Conservation (phyloP, 495 filamentous ascomycete genomes). For the Lepraria neglecta region DNA sequence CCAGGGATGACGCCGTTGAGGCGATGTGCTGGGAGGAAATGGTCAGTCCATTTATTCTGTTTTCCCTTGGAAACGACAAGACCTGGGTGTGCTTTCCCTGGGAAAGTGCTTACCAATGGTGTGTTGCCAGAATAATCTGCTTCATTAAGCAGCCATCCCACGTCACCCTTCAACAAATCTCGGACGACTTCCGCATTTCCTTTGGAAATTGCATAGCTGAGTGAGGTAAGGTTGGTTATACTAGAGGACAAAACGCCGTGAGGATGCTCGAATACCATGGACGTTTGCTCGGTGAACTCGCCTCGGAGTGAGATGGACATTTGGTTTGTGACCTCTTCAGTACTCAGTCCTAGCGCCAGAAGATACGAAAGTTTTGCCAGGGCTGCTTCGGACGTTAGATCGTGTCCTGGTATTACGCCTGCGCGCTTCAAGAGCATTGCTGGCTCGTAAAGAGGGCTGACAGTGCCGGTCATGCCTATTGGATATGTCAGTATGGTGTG, state of each 20-base stretch:
- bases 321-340: constrained; percentile 55
- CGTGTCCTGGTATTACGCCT: constrained; percentile 86
- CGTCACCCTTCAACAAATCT: constrained; percentile 60
- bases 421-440: constrained; percentile 81
- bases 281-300: constrained; percentile 72
- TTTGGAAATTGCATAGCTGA: constrained; percentile 75
- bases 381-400: constrained; percentile 90
- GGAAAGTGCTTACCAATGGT: constrained; percentile 51
- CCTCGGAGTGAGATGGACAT: constrained; percentile 78
- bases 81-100: constrained; percentile 6
- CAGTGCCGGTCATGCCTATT: constrained; percentile 66
- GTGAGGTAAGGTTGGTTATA: constrained; percentile 54
- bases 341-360: constrained; percentile 57
- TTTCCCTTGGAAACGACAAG: background rate
- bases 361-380: constrained; percentile 90
- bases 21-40: constrained; percentile 51
- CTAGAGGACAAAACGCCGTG: constrained; percentile 45
- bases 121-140: constrained; percentile 88
- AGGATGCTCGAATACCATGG: constrained; percentile 64
- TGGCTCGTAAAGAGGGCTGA: constrained; percentile 84
- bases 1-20: constrained; percentile 49
- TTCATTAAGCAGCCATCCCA: constrained; percentile 63
- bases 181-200: constrained; percentile 59
- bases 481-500: no score
- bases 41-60: background rate